Evolutionary conservation across 2,329 filamentous ascomycete species (phyloP).

Genomic region (Achaetomium macrosporum): DNA sequence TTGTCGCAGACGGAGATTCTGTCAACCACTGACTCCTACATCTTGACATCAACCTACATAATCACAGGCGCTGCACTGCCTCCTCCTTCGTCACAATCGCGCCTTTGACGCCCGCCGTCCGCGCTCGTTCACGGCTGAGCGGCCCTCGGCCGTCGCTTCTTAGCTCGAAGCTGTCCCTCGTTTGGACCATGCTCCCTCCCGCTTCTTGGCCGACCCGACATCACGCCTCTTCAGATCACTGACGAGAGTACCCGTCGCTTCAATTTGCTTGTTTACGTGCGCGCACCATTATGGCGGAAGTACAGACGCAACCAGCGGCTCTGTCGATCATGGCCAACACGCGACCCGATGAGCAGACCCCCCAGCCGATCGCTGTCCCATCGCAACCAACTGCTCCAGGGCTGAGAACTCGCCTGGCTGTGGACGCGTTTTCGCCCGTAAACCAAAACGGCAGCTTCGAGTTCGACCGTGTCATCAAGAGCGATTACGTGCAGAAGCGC

Average conservation of each 20-base stretch:
- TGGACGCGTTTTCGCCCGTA: constrained; percentile 73
- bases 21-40: background rate
- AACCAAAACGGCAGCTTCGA: constrained; percentile 95
- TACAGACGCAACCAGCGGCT: constrained; percentile 22
- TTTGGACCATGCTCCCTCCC: constrained; percentile 13
- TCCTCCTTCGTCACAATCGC: background rate
- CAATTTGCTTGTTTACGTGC: constrained; percentile 10
- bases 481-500: constrained; percentile 78
- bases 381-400: constrained; percentile 27
- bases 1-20: background rate
- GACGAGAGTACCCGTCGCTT: constrained; percentile 1
- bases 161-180: constrained; percentile 20
- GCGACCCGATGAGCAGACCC: constrained; percentile 12
- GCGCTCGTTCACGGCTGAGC: constrained; percentile 4
- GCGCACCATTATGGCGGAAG: constrained; percentile 20
- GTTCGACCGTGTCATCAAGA: constrained; percentile 89
- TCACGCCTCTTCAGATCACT: background rate
- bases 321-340: constrained; percentile 19
- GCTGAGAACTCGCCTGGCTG: constrained; percentile 40
- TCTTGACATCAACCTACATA: background rate
- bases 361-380: constrained; percentile 26
- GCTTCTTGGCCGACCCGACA: background rate
- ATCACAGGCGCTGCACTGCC: constrained; percentile 1
- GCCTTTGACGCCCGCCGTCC: constrained; percentile 12
- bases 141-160: background rate